Evolutionary conservation across 495 filamentous ascomycete species (phyloP), one percentile per base, ranked within the genome.

Genomic region (Daldinia concentrica): DNA sequence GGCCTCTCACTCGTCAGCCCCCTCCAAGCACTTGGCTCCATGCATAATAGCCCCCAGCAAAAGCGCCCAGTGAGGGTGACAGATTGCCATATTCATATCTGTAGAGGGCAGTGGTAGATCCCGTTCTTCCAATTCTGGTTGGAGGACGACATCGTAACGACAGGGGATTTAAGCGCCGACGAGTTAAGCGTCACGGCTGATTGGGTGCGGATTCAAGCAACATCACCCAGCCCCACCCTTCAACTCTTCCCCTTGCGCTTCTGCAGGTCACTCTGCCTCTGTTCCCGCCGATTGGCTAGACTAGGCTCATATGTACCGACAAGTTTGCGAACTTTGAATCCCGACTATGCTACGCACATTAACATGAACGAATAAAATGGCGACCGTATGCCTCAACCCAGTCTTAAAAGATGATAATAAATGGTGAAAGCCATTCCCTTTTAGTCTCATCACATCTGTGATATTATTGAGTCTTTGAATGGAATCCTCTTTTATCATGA

Each of bases 1-100:
- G 59, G 76, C 71, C 67, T 77, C 69, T 79, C 62, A 82, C 80
- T 81, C 76, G 79, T 75, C 76, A 64, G 68, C 58, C 48, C 62
- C 32, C 37, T 45, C 71, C 71, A 78, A 75, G 74, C 66, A 77
- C 75, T 71, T 58, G 69, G 64, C 62, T 72, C 73, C 68, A 64
- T 80, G 79, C 79, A 81, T 80, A 68, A 78, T 58, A 62, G 74
- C 56, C 74, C 66, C 69, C 66, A 68, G 69, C 51, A 74, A 76
- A 71, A 77, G 77, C 73, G 77, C 74, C 77, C 74, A 74, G 63
- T 77, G 69, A 70, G 72, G 50, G 78, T 68, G 78, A 65, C 66
- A 71, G 62, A 68, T 72, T 69, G 71, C 73, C 74, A 73, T 72
- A 60, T 73, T 66, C 55, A 66, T 65, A 62, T 55, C 64, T 55